Evolutionary conservation across 768 basidiomycete species (phyloP).

Genomic region (Lactarius indigo): DNA sequence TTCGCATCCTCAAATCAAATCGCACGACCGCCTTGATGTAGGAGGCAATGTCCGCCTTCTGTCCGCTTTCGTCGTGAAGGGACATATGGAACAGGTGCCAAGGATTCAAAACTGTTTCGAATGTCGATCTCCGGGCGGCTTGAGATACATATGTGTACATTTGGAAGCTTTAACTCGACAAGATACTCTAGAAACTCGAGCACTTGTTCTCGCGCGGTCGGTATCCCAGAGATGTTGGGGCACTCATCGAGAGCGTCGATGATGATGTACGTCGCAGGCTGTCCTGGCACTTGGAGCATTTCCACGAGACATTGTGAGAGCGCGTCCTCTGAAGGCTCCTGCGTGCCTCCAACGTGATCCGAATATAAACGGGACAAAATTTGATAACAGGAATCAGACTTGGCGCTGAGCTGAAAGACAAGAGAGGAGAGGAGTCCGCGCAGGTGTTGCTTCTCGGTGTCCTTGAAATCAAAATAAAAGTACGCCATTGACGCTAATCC

Average conservation of each 20-base stretch:
- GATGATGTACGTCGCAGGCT: neutral
- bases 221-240: neutral
- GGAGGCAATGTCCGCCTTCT: neutral
- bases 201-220: neutral
- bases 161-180: neutral
- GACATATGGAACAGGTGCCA: neutral
- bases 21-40: neutral
- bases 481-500: too few relatives aligned
- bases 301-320: slow-evolving; percentile 1
- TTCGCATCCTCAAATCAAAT: neutral
- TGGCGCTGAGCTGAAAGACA: too few relatives aligned
- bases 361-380: too few relatives aligned
- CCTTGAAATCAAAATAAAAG: too few relatives aligned
- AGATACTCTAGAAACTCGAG: neutral
- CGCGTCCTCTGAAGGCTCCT: neutral
- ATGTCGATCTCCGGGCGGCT: slow-evolving; percentile 11
- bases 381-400: too few relatives aligned
- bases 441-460: too few relatives aligned
- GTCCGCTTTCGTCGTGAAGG: neutral
- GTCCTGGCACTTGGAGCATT: neutral
- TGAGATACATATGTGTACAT: slow-evolving; percentile 7
- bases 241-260: slow-evolving; percentile 14
- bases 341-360: neutral
- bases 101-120: neutral
- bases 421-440: too few relatives aligned